A percentile compares a stretch with the other conserved stretches of the same genome.
These are phyloP conservation scores for Mrakia hoshinonis DNA, from an alignment of 768 basidiomycete genomes.

Conservation along the genomic window DNA sequence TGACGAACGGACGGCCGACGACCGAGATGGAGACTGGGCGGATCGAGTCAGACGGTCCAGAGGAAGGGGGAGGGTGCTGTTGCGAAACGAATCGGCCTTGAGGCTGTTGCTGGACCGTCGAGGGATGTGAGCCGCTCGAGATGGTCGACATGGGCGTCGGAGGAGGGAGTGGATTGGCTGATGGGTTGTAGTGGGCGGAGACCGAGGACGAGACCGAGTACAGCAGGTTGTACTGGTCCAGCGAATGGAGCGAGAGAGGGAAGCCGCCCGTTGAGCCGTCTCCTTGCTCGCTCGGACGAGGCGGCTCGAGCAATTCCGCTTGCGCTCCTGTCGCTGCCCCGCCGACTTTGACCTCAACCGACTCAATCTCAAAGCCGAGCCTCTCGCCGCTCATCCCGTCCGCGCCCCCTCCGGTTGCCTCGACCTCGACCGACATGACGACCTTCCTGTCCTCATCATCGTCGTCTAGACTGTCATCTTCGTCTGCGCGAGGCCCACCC, in stretches of 20 bases:
- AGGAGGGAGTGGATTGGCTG: not conserved
- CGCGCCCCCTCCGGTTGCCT: slow-evolving; percentile 61
- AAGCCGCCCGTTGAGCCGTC: slow-evolving; percentile 44
- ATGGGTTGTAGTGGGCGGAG: not conserved
- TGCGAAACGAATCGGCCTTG: not conserved
- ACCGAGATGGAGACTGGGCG: slow-evolving; percentile 73
- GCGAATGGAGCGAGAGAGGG: slow-evolving; percentile 60
- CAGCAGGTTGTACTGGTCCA: slow-evolving; percentile 78
- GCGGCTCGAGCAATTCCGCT: slow-evolving; percentile 46
- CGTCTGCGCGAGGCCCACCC: slow-evolving; percentile 27
- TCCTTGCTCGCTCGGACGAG: slow-evolving; percentile 43
- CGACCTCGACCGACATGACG: slow-evolving; percentile 82
- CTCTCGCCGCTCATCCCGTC: slow-evolving; percentile 50
- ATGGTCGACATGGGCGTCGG: not conserved
- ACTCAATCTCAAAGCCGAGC: slow-evolving; percentile 47
- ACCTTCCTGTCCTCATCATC: slow-evolving; percentile 69
- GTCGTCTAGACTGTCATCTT: slow-evolving; percentile 41
- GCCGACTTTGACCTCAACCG: slow-evolving; percentile 63
- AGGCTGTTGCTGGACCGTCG: not conserved
- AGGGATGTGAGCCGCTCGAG: not conserved
- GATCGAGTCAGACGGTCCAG: slow-evolving; percentile 48
- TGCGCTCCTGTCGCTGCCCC: slow-evolving; percentile 45
- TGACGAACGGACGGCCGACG: slow-evolving; percentile 58
- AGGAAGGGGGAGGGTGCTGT: not conserved
- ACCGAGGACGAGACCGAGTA: slow-evolving; percentile 69